Evolutionary conservation across 1,139 yeast genomes (phyloP).

Genomic region (Scheffersomyces insectosa): DNA sequence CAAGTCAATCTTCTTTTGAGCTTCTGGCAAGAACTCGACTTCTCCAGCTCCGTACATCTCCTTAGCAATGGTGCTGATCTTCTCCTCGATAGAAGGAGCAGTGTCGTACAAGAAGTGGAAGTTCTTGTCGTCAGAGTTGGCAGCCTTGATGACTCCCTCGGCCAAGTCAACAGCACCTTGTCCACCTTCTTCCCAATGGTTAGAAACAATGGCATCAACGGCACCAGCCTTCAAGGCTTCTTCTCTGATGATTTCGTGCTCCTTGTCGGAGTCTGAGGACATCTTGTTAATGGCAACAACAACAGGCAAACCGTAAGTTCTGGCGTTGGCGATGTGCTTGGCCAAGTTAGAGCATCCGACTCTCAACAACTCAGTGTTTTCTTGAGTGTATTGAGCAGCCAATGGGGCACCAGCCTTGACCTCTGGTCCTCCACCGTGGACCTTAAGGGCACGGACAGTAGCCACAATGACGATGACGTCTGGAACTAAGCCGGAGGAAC

Average conservation of each 20-base stretch:
- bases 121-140: constrained; percentile 51
- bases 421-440: constrained; percentile 98
- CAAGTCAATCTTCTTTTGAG: constrained; percentile 77
- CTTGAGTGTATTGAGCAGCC: constrained; percentile 82
- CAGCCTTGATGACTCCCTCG: constrained; percentile 76
- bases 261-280: constrained; percentile 80
- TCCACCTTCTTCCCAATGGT: constrained; percentile 99
- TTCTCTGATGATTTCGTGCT: constrained; percentile 80
- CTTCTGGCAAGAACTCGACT: constrained; percentile 84
- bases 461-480: constrained; percentile 96
- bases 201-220: constrained; percentile 85
- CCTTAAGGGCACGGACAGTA: constrained; percentile 94
- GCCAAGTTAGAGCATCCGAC: constrained; percentile 88
- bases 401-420: constrained; percentile 94
- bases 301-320: constrained; percentile 85
- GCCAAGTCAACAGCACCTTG: constrained; percentile 89
- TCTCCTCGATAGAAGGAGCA: constrained; percentile 73
- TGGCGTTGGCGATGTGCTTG: constrained; percentile 89
- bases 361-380: constrained; percentile 79
- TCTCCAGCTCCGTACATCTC: constrained; percentile 94
- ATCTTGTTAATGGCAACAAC: constrained; percentile 94
- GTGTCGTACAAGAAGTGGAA: constrained; percentile 76
- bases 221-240: constrained; percentile 95
- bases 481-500: constrained; percentile 88
- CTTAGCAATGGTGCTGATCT: constrained; percentile 79